Percentiles rank a stretch among this genome's conserved stretches.
Evolutionary conservation across 2,329 filamentous ascomycete genomes (phyloP).

Genomic region (Penicillium sp.): DNA sequence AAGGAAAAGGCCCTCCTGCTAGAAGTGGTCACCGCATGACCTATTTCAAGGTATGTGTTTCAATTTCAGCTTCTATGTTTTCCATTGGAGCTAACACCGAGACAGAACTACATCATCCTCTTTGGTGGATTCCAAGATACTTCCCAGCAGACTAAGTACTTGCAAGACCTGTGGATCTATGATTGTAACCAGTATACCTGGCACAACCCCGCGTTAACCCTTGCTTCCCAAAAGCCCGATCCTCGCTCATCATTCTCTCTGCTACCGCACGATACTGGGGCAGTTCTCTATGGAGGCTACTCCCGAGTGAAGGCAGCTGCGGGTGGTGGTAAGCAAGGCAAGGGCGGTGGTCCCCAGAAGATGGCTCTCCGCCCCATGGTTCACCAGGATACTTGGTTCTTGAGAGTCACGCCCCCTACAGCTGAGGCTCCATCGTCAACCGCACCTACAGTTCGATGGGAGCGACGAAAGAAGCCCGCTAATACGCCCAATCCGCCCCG

Average conservation of each 20-base stretch:
- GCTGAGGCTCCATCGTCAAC: slow-evolving; percentile 58
- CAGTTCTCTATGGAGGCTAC: slow-evolving; percentile 86
- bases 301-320: slow-evolving; percentile 71
- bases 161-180: slow-evolving; percentile 90
- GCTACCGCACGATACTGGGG: slow-evolving; percentile 79
- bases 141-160: slow-evolving; percentile 84
- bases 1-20: slow-evolving; percentile 65
- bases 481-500: slow-evolving; percentile 76
- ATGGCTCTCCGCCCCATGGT: slow-evolving; percentile 77
- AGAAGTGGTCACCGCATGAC: slow-evolving; percentile 92
- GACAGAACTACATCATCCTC: slow-evolving; percentile 74
- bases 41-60: slow-evolving; percentile 60
- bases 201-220: slow-evolving; percentile 65
- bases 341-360: slow-evolving; percentile 50
- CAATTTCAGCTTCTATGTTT: background rate
- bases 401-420: slow-evolving; percentile 66
- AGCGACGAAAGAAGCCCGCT: slow-evolving; percentile 81
- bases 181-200: slow-evolving; percentile 81
- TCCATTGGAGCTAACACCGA: background rate
- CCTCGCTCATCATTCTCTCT: slow-evolving; percentile 85
- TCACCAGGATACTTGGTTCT: slow-evolving; percentile 89
- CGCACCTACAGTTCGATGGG: slow-evolving; percentile 73
- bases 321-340: slow-evolving; percentile 52
- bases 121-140: slow-evolving; percentile 98
- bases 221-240: slow-evolving; percentile 78